Evolutionary conservation across 805 yeast genomes (phyloP).

Genomic region (Ogataea salicorniae): DNA sequence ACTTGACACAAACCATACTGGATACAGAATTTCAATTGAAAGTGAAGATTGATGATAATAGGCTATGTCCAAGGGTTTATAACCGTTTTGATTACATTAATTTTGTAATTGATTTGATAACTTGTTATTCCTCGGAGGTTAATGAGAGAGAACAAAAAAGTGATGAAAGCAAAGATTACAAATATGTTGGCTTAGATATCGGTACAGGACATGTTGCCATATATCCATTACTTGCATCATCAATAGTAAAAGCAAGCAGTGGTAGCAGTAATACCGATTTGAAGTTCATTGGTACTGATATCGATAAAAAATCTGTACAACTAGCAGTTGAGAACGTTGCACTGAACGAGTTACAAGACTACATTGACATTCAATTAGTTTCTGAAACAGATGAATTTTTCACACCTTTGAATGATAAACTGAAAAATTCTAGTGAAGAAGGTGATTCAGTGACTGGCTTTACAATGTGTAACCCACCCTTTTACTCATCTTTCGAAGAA

Average conservation of each 20-base stretch:
- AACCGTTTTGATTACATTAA: slow-evolving; percentile 27
- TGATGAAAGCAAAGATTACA: background rate
- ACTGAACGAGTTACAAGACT: slow-evolving; percentile 17
- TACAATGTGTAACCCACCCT: slow-evolving; percentile 51
- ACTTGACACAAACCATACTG: slow-evolving; percentile 18
- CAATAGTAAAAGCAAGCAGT: slow-evolving; percentile 5
- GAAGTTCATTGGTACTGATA: slow-evolving; percentile 38
- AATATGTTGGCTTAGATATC: slow-evolving; percentile 35
- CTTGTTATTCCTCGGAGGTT: background rate
- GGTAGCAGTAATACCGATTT: slow-evolving; percentile 12
- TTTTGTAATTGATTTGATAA: slow-evolving; percentile 14
- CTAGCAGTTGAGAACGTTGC: slow-evolving; percentile 26
- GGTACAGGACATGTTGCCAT: slow-evolving; percentile 49
- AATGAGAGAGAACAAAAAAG: background rate
- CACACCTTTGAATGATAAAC: background rate
- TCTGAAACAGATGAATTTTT: slow-evolving; percentile 15
- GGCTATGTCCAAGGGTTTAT: slow-evolving; percentile 30
- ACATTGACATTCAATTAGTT: background rate
- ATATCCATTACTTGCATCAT: slow-evolving; percentile 38
- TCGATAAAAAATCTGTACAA: slow-evolving; percentile 31
- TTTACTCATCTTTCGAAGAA: slow-evolving; percentile 35
- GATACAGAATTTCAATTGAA: slow-evolving; percentile 11
- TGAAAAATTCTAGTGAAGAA: background rate
- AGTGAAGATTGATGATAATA: slow-evolving; percentile 10
- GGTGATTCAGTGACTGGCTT: slow-evolving; percentile 18